Conservation (phyloP, 768 basidiomycete genomes). For the Hypholoma sublateritium region DNA sequence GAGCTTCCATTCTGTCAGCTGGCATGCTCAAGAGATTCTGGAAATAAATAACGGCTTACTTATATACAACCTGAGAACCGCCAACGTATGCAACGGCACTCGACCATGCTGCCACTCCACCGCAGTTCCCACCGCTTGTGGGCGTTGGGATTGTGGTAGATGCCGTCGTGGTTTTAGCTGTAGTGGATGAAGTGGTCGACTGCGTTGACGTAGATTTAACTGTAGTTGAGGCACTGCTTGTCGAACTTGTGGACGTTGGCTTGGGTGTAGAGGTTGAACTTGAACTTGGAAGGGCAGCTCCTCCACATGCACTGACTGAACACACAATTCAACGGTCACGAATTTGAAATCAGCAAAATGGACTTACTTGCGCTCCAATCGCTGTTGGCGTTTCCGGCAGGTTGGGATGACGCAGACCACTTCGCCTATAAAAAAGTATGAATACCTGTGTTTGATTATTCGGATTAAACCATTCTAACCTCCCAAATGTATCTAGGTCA, state of each 20-base stretch:
- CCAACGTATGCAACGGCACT: slow-evolving; percentile 46
- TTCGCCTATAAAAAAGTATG: slow-evolving; percentile 47
- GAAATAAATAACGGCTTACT: slow-evolving; percentile 32
- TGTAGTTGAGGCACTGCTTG: background rate
- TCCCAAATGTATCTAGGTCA: slow-evolving; percentile 59
- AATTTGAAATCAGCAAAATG: background rate
- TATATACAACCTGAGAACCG: slow-evolving; percentile 50
- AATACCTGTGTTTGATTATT: background rate
- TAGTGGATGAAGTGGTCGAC: slow-evolving; percentile 20
- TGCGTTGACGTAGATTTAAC: slow-evolving; percentile 6
- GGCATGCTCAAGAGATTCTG: slow-evolving; percentile 2
- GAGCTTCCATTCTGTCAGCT: slow-evolving; percentile 24
- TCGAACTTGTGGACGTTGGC: slow-evolving; percentile 12
- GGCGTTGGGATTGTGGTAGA: slow-evolving; percentile 27
- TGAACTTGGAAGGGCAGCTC: slow-evolving; percentile 23
- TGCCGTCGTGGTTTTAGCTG: slow-evolving; percentile 19
- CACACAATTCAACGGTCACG: background rate
- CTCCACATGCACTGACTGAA: slow-evolving; percentile 55
- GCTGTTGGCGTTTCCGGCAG: slow-evolving; percentile 46
- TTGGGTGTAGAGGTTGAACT: slow-evolving; percentile 20
- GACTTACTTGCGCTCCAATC: slow-evolving; percentile 66
- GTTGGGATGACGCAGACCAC: slow-evolving; percentile 51
- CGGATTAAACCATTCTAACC: slow-evolving; percentile 31
- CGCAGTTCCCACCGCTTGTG: slow-evolving; percentile 39
- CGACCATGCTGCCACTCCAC: slow-evolving; percentile 52